These are phyloP conservation scores for Pseudogymnoascus sp. DNA, from an alignment of 2,329 filamentous ascomycete species.

Conservation along the genomic window DNA sequence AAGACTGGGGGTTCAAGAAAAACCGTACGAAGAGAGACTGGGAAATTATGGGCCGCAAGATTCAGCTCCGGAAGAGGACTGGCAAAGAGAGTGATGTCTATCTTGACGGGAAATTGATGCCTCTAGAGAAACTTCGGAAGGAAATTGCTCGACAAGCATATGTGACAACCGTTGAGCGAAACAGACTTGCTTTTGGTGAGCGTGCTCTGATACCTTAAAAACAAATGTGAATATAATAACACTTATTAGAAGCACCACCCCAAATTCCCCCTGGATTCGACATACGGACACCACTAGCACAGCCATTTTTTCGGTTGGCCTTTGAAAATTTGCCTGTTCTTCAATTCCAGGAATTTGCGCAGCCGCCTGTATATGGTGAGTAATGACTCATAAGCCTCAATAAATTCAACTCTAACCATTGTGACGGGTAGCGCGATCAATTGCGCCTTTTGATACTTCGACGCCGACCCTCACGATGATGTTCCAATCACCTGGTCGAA, in stretches of 20 bases:
- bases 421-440: neutral
- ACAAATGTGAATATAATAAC: neutral
- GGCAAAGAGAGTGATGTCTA: constrained; percentile 11
- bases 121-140: constrained; percentile 14
- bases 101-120: constrained; percentile 4
- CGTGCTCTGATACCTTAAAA: neutral
- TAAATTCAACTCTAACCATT: neutral
- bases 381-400: neutral
- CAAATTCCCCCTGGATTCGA: constrained; percentile 13
- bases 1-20: constrained; percentile 17
- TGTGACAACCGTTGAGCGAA: neutral
- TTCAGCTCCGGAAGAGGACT: constrained; percentile 9
- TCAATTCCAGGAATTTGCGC: neutral
- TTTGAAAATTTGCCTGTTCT: constrained; percentile 5
- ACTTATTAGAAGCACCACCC: neutral
- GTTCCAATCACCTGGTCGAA: neutral
- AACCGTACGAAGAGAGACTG: constrained; percentile 14
- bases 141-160: constrained; percentile 13
- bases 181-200: neutral
- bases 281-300: constrained; percentile 4
- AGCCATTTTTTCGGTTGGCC: neutral
- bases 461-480: neutral
- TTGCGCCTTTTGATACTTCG: neutral
- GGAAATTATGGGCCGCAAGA: constrained; percentile 8
- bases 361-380: neutral